A percentile compares a stretch with the other conserved stretches of the same genome.
phyloP scores from a whole-genome alignment of 176 grass and related monocot species.

The Triticum monococcum region DNA sequence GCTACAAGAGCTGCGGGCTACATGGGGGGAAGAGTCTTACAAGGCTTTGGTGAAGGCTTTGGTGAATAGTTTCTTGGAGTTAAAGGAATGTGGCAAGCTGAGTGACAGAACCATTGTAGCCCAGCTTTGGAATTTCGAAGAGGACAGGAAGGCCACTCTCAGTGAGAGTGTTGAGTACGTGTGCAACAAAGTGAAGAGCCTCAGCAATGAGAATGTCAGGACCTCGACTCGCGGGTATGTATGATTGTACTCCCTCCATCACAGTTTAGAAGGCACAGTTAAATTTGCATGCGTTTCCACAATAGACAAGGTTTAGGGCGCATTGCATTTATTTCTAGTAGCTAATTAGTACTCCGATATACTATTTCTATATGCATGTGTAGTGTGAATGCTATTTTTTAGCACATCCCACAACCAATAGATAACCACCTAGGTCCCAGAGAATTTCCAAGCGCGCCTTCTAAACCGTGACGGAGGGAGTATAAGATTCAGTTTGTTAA shows the following conservation, averaged over 20 bases:
- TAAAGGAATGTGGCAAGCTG: not conserved
- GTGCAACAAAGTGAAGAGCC: not conserved
- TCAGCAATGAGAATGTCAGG: not conserved
- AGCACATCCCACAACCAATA: no score
- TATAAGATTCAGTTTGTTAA: not conserved
- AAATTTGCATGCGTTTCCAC: no score
- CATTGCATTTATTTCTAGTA: no score
- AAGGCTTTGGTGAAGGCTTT: constrained; percentile 9
- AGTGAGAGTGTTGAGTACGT: not conserved
- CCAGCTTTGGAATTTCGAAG: not conserved
- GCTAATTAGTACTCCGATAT: no score
- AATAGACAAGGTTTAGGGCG: no score
- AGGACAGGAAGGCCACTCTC: not conserved
- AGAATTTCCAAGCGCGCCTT: no score
- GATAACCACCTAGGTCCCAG: no score
- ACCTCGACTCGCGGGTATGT: not conserved
- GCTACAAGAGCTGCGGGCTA: not conserved
- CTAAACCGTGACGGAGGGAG: no score
- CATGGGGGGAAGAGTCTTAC: not conserved
- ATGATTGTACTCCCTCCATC: no score
- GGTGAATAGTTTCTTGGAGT: not conserved
- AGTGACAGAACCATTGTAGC: not conserved
- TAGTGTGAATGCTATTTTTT: no score
- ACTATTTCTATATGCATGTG: no score
- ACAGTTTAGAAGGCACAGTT: no score